Evolutionary conservation across 2,329 filamentous ascomycete genomes (phyloP), one percentile per base, ranked within the genome.

Genomic region (Hirsutella minnesotensis): DNA sequence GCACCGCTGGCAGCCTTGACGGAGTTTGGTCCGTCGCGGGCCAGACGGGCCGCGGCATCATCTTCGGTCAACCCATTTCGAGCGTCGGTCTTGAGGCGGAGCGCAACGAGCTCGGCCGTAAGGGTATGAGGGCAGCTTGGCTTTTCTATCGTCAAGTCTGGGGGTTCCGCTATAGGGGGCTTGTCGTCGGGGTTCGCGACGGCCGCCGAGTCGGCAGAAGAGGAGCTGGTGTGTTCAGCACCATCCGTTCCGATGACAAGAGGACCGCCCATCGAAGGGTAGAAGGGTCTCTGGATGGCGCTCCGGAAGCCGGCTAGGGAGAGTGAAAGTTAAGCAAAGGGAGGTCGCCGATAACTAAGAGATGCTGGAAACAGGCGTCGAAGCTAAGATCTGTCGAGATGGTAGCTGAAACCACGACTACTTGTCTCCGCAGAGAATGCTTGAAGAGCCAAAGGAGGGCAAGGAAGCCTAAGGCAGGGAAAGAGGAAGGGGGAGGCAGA

Each of bases 1-100:
- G 82, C 65, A 62, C 79, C 77, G 65, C 81, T 77, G 68, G 79
- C 76, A 64, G 77, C 76, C 63, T 81, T 76, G 67, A 86, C 75
- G 58, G 73, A 73, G 67, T 87, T 87, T 53, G 75, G 72, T 52
- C 82, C 83, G 73, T 84, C 68, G 57, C 72, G 69, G 60, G 65
- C 63, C 56, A 86, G 71, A 59, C 81, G 81, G 66, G 69, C 68
- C 61, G 73, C 70, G 49, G 81, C 81, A 60, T 85, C 80, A 51
- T 67, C 58, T 54, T 61, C 64, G 58, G 69, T 72, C 65, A 86
- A 70, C 57, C 82, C 82, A 80, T 82, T 56, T 43, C 66, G 56
- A 47, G 63, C 51, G 51, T 67, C 58, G 47, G 70, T 69, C 45
- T 60, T 56, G 52, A 73, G 61, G 41, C 54, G 52, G 37, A 51